Evolutionary conservation across 108 stramenopile genomes (phyloP), one percentile per base, ranked within the genome.

Genomic region (Conticribra weissflogii): DNA sequence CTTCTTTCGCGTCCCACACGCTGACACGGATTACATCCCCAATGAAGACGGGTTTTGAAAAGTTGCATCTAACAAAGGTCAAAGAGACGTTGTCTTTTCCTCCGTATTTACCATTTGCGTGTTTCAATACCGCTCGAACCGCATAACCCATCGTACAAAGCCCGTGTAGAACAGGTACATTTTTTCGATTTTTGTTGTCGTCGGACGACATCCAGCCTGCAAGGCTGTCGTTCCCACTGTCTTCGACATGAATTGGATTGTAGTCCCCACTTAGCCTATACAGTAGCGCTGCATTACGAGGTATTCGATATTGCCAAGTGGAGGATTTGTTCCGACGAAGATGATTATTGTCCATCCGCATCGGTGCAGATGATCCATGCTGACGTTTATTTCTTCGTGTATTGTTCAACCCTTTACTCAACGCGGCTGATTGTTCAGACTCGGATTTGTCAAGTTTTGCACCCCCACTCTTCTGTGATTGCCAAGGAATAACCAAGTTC

Each of bases 251-350:
- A 52, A 97, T 90, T 31, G 85, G 83, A 66, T 97, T 97, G 59
- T 89, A 89, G 79, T 97, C 97, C 1, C 97, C 97, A 51, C 87
- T 89, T 7, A 96, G 68, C 29, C 96, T 87, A 79, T 96, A 96
- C 25, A 95, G 45, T 15, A 94, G 81, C 12, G 96, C 89, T 72
- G 92, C 89, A 51, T 82, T 86, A 16, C 54, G 50, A 8, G 81
- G 54, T 48, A 88, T 90, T 23, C 29, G 49, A 52, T 76, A 88
- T 18, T 22, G 16, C 34, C 53, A 23, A 5, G 59, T 21, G 12
- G 63, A 57, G 24, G n/a, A 54, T 1, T 33, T 36, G 2, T n/a
- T n/a, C n/a, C n/a, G n/a, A n/a, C n/a, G n/a, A n/a, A n/a, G n/a
- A n/a, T n/a, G n/a, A n/a, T n/a, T n/a, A n/a, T n/a, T n/a, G n/a